A percentile compares a stretch with the other conserved stretches of the same genome.
Conservation (phyloP, 1,284 basidiomycete species). For the Melampsora abietis-canadensis region DNA sequence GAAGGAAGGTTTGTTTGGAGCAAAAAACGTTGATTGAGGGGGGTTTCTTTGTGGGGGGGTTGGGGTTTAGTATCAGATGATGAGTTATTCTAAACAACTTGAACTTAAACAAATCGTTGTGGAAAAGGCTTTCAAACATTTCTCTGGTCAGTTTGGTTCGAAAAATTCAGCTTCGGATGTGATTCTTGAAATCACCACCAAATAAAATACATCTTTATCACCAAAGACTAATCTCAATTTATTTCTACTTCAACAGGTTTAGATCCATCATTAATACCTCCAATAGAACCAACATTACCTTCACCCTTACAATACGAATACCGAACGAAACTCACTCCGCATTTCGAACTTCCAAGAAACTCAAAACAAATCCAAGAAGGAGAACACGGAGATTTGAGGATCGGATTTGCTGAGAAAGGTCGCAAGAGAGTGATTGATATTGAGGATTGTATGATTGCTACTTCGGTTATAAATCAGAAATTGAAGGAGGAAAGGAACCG, state of each 20-base stretch:
- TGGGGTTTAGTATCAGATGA: slow-evolving; percentile 64
- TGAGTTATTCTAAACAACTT: slow-evolving; percentile 82
- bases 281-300: slow-evolving; percentile 70
- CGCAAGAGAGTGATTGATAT: slow-evolving; percentile 80
- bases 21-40: too few species aligned
- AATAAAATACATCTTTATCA: too few species aligned
- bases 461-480: slow-evolving; percentile 71
- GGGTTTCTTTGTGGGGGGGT: slow-evolving; percentile 44
- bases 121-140: slow-evolving; percentile 76
- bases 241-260: slow-evolving; percentile 57
- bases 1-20: too few species aligned
- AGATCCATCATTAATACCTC: slow-evolving; percentile 62
- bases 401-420: slow-evolving; percentile 85
- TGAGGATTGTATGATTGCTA: slow-evolving; percentile 93
- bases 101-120: slow-evolving; percentile 81
- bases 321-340: slow-evolving; percentile 94
- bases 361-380: slow-evolving; percentile 50
- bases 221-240: background rate
- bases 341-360: slow-evolving; percentile 75
- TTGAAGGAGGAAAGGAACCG: slow-evolving; percentile 64
- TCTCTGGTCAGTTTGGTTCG: slow-evolving; percentile 60
- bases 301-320: slow-evolving; percentile 87
- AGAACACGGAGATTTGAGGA: slow-evolving; percentile 66
- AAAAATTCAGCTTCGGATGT: too few species aligned
- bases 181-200: too few species aligned